Base-by-base conservation (phyloP, 1,284 basidiomycete species). In the Earliella scabrosa region DNA sequence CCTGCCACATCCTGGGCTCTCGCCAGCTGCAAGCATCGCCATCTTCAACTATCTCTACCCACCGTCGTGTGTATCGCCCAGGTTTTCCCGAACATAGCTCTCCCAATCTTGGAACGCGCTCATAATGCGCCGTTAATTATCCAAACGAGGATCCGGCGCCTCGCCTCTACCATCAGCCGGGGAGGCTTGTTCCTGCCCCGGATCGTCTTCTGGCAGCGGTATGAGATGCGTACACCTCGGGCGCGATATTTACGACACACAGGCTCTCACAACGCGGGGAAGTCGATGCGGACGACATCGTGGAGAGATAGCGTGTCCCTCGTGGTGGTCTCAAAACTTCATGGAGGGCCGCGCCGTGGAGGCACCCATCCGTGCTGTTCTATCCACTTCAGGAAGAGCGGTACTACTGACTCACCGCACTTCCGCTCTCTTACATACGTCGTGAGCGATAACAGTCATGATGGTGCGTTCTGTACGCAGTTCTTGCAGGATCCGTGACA, bases 161-260 rank as follows among this genome's bases (percentile, higher is more conserved):
- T 10, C 29, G 14, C 29, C 44, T 7, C 20, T 8, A 14, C 20
- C 50, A 21, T 29, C 16, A 31, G 24, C 45, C 45, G 46, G 41
- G 34, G 7, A 8, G n/a, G 29, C 41, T 21, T 20, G 41, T 44
- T 18, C 48, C 51, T 60, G 35, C 59, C 53, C 56, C 59, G 29
- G 45, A 61, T 53, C 45, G 53, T 48, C 52, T 24, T 7, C 29
- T 31, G 29, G 21, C 39, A 18, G 11, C 23, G 24, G 3, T 23
- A 41, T 24, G 39, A 41, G 39, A 26, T 41, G 8, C 23, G 39
- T 24, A 14, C 23, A 13, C 39, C 13, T 24, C 20, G 16, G n/a
- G 18, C 16, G 36, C 36, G n/a, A 39, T 20, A 39, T 18, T 39
- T 39, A 23, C 39, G 39, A 23, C 39, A 41, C 39, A 9, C 10